A percentile compares a stretch with the other conserved stretches of the same genome.
Conservation (phyloP, 306 rosid genomes). For the Castanea crenata region DNA sequence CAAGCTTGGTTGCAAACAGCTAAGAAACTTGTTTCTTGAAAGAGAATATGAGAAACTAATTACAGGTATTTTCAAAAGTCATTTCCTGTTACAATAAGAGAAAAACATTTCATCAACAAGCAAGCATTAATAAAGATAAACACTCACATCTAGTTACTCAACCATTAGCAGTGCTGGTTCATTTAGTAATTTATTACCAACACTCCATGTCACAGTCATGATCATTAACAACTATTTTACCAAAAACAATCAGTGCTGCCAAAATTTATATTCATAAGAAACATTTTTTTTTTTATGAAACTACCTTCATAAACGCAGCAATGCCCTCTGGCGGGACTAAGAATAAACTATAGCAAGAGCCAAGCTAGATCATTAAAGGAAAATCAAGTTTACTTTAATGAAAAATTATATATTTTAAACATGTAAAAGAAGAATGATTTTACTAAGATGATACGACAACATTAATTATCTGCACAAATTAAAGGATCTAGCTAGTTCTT, state of each 20-base stretch:
- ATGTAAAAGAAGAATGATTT: too few species aligned
- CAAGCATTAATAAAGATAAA: neutral
- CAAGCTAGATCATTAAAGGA: too few species aligned
- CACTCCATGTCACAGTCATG: neutral
- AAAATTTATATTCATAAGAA: too few species aligned
- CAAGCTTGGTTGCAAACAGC: slow-evolving; percentile 32
- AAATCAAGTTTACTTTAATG: too few species aligned
- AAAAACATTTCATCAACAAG: neutral
- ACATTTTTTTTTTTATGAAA: too few species aligned
- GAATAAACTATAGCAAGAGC: too few species aligned
- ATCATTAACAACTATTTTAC: neutral
- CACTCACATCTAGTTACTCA: neutral
- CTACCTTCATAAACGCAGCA: too few species aligned
- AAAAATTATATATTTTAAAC: too few species aligned
- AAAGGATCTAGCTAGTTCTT: neutral
- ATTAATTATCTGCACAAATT: too few species aligned
- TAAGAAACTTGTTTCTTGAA: slow-evolving; percentile 16
- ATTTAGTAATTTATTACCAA: slow-evolving; percentile 1
- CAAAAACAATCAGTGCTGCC: too few species aligned
- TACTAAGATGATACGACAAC: too few species aligned
- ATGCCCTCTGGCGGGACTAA: too few species aligned
- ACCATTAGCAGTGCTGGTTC: neutral
- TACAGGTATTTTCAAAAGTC: slow-evolving; percentile 22
- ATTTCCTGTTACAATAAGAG: slow-evolving; percentile 38
- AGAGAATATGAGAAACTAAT: slow-evolving; percentile 20